phyloP scores from a whole-genome alignment of 2,329 filamentous ascomycete genomes.

The Alternaria alternata region DNA sequence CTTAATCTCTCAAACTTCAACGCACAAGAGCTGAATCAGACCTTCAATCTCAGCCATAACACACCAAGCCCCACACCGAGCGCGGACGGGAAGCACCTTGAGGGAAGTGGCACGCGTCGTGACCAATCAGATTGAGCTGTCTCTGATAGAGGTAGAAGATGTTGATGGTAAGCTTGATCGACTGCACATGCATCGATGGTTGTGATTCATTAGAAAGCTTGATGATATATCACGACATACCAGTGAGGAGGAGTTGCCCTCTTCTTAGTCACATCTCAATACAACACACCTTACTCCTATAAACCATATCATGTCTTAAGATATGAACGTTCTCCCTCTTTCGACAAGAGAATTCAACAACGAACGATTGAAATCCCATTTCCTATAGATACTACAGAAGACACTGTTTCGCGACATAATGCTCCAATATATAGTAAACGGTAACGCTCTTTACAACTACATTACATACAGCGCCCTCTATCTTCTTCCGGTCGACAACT shows the following conservation, averaged over 20 bases:
- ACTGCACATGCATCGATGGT: not conserved
- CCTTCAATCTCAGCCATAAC: not conserved
- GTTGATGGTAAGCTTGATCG: too few relatives aligned
- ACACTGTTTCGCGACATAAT: not conserved
- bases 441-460: not conserved
- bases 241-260: not conserved
- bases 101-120: not conserved
- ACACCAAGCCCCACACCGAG: not conserved
- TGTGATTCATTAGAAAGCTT: not conserved
- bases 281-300: not conserved
- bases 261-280: not conserved
- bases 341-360: fast-evolving
- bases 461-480: not conserved
- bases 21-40: not conserved
- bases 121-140: too few relatives aligned
- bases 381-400: fast-evolving
- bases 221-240: not conserved
- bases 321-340: fast-evolving
- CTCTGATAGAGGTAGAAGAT: too few relatives aligned
- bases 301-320: too few relatives aligned
- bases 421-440: not conserved
- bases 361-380: fast-evolving
- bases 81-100: not conserved
- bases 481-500: not conserved
- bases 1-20: not conserved